Conservation (phyloP, 1,139 yeast genomes). For the Debaryomycetaceae sp. region DNA sequence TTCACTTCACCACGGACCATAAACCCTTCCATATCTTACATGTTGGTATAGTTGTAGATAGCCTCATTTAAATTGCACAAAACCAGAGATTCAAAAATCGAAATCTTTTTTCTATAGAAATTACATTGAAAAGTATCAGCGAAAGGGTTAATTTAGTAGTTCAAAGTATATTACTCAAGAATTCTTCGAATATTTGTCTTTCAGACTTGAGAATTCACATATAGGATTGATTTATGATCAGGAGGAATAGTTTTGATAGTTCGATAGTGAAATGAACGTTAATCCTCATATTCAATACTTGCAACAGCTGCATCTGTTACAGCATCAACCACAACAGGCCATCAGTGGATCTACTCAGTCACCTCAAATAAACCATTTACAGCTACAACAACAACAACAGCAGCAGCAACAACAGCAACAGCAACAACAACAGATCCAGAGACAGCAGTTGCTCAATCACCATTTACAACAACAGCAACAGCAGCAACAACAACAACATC, state of each 20-base stretch:
- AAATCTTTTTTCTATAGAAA: not conserved
- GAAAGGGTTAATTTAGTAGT: not conserved
- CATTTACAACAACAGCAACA: conserved; percentile 29
- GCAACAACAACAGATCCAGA: conserved; percentile 26
- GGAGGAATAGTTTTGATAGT: conserved; percentile 25
- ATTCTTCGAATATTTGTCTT: conserved; percentile 7
- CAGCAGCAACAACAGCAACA: conserved; percentile 38
- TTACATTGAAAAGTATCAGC: not conserved
- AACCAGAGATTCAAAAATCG: not conserved
- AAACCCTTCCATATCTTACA: not conserved
- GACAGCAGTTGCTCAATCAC: conserved; percentile 6
- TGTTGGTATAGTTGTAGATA: not conserved
- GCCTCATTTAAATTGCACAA: not conserved
- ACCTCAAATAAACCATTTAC: conserved; percentile 24
- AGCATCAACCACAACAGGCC: conserved; percentile 25
- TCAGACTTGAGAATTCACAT: conserved; percentile 30
- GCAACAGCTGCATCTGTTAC: conserved; percentile 32
- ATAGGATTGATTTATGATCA: conserved; percentile 30
- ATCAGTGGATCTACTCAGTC: conserved; percentile 26
- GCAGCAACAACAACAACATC: conserved; percentile 17
- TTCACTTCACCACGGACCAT: not conserved
- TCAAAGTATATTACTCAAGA: not conserved
- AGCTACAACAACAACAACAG: conserved; percentile 39
- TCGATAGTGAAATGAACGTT: conserved; percentile 25
- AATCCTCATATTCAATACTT: conserved; percentile 46